phyloP scores from a whole-genome alignment of 495 filamentous ascomycete genomes.

The Penicillium antarcticum region DNA sequence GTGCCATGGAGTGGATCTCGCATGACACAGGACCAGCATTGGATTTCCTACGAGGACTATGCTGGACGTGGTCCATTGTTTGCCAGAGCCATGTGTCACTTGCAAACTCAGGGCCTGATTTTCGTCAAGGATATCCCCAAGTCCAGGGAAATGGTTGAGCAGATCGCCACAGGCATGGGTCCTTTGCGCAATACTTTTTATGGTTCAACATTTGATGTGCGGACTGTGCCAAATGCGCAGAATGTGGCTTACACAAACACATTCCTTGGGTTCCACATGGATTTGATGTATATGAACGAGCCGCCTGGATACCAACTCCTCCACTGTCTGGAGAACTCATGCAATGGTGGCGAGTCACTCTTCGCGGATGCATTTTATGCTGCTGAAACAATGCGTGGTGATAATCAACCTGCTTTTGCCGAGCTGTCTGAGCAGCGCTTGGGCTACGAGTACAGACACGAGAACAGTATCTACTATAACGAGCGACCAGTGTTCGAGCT shows the following conservation, averaged over 20 bases:
- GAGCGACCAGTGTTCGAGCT: constrained; percentile 52
- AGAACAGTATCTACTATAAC: constrained; percentile 58
- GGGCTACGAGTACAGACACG: constrained; percentile 65
- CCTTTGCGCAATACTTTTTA: constrained; percentile 80
- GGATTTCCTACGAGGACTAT: constrained; percentile 67
- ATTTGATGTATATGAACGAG: constrained; percentile 80
- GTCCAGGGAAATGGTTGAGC: constrained; percentile 57
- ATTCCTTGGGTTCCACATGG: constrained; percentile 84
- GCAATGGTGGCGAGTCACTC: constrained; percentile 73
- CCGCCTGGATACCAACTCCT: constrained; percentile 80
- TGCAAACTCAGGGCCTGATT: constrained; percentile 62
- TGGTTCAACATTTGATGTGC: constrained; percentile 85
- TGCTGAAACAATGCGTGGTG: constrained; percentile 42
- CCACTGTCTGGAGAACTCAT: constrained; percentile 76
- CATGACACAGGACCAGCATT: constrained; percentile 32
- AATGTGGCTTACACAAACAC: constrained; percentile 88
- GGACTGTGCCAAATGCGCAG: constrained; percentile 68
- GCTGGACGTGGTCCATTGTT: constrained; percentile 54
- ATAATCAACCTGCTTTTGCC: constrained; percentile 21
- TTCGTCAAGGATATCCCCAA: constrained; percentile 70
- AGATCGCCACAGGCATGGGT: constrained; percentile 69
- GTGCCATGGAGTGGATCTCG: constrained; percentile 30
- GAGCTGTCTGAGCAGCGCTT: constrained; percentile 44
- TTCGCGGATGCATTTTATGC: constrained; percentile 72
- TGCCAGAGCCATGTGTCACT: constrained; percentile 47